Conservation (phyloP, 2,329 filamentous ascomycete genomes). For the Ophiocordyceps camponoti-rufipedis region DNA sequence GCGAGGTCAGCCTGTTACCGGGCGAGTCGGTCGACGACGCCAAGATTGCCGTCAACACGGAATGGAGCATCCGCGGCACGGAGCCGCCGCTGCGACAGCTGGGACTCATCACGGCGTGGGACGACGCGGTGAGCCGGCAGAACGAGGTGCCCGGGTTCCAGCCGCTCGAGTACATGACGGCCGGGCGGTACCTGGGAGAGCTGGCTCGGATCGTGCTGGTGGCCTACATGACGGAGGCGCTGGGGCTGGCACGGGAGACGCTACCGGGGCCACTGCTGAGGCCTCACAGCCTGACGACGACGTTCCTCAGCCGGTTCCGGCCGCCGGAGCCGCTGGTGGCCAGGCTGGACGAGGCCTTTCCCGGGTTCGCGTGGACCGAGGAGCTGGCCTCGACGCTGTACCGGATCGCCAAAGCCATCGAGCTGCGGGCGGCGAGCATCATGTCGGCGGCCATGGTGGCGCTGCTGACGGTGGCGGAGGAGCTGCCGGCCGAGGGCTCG, state of each 20-base stretch:
- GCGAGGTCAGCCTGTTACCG: slow-evolving; percentile 23
- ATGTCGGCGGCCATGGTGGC: slow-evolving; percentile 57
- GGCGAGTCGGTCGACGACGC: slow-evolving; percentile 27
- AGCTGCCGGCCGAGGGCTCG: slow-evolving; percentile 28
- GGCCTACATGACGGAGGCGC: slow-evolving; percentile 36
- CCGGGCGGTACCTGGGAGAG: slow-evolving; percentile 61
- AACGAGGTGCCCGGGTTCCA: slow-evolving; percentile 61
- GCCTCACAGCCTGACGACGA: slow-evolving; percentile 49
- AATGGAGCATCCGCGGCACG: slow-evolving; percentile 67
- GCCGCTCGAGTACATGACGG: slow-evolving; percentile 71
- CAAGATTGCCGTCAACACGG: slow-evolving; percentile 65
- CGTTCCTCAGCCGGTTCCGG: slow-evolving; percentile 53
- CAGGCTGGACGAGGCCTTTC: slow-evolving; percentile 33
- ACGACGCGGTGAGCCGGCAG: slow-evolving; percentile 43
- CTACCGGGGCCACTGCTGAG: slow-evolving; percentile 37
- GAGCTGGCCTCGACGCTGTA: slow-evolving; percentile 41
- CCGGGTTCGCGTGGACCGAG: slow-evolving; percentile 45
- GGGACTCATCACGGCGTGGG: slow-evolving; percentile 52
- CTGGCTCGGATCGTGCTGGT: slow-evolving; percentile 52
- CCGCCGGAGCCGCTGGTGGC: slow-evolving; percentile 31
- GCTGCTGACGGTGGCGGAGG: slow-evolving; percentile 48
- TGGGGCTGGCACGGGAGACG: slow-evolving; percentile 19
- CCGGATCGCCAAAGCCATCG: slow-evolving; percentile 50
- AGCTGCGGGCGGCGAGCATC: slow-evolving; percentile 54
- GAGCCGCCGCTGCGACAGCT: slow-evolving; percentile 46